A percentile compares a stretch with the other conserved stretches of the same genome.
These are phyloP conservation scores for Crinitomyces ghanaensis DNA, from an alignment of 805 yeast genomes.

Conservation along the genomic window DNA sequence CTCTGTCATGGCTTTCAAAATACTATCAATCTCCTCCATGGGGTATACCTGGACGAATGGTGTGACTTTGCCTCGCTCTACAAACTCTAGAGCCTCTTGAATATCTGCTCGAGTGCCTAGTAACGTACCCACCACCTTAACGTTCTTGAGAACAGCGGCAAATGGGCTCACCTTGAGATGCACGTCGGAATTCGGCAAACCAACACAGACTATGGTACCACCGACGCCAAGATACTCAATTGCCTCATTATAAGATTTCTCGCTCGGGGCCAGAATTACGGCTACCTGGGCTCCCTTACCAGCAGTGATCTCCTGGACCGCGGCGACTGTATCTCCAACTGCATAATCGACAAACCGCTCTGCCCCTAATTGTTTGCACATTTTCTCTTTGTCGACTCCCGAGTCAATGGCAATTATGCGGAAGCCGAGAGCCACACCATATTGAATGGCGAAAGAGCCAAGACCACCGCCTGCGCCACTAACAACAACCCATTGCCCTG, in stretches of 20 bases:
- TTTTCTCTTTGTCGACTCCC: constrained; percentile 39
- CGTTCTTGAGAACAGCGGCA: constrained; percentile 8
- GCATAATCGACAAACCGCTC: constrained; percentile 44
- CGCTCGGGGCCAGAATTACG: constrained; percentile 15
- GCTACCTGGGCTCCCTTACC: constrained; percentile 18
- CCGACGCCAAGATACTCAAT: constrained; percentile 12
- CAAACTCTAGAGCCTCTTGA: constrained; percentile 18
- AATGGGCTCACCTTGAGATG: constrained; percentile 12
- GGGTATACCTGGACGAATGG: constrained; percentile 12
- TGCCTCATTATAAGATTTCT: constrained; percentile 13
- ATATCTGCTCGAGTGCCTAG: constrained; percentile 20
- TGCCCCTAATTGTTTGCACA: constrained; percentile 39
- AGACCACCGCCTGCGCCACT: constrained; percentile 57
- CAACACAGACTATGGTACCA: constrained; percentile 18
- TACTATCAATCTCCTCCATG: constrained; percentile 9
- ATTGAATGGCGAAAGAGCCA: constrained; percentile 48
- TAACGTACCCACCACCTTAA: constrained; percentile 16
- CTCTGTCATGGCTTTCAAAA: constrained; percentile 12
- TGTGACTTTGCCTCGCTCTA: constrained; percentile 14
- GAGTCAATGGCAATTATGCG: constrained; percentile 47
- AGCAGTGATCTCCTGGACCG: constrained; percentile 15
- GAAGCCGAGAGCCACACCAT: constrained; percentile 48
- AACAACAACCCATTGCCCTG: constrained; percentile 49
- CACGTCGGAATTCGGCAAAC: constrained; percentile 14
- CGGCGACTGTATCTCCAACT: constrained; percentile 14